phyloP scores from a whole-genome alignment of 352 stramenopile genomes.

The Pythium aphanidermatum region DNA sequence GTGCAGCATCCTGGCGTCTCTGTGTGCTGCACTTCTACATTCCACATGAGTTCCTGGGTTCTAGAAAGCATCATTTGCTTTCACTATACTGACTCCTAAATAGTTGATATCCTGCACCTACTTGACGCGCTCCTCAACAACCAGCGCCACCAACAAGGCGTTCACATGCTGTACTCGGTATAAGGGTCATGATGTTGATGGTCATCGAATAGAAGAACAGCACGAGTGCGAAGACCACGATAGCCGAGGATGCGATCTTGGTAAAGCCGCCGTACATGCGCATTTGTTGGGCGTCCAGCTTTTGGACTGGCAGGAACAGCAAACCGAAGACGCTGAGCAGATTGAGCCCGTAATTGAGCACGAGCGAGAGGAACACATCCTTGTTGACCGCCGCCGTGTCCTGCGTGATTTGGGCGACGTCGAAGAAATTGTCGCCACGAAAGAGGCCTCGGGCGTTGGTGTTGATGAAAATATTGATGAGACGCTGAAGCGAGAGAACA shows the following conservation, averaged over 20 bases:
- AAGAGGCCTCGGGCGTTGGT: constrained; percentile 24
- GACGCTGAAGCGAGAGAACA: constrained; percentile 52
- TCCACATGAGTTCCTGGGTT: too few species aligned
- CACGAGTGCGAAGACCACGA: constrained; percentile 18
- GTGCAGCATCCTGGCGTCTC: too few species aligned
- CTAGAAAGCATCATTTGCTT: too few species aligned
- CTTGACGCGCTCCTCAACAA: too few species aligned
- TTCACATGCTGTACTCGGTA: too few species aligned
- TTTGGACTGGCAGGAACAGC: constrained; percentile 31
- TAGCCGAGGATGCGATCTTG: constrained; percentile 19
- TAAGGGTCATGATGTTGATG: constrained; percentile 21
- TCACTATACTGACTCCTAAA: too few species aligned
- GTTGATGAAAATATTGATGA: constrained; percentile 43
- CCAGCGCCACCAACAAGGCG: too few species aligned
- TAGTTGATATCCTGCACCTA: too few species aligned
- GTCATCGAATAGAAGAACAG: constrained; percentile 24
- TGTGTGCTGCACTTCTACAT: too few species aligned
- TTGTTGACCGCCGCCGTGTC: too few species aligned
- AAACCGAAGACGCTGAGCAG: constrained; percentile 43
- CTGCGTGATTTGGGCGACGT: constrained; percentile 12
- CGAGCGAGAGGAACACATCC: constrained; percentile 31
- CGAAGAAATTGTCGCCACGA: neutral
- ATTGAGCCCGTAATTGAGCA: constrained; percentile 57
- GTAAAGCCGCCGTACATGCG: constrained; percentile 26
- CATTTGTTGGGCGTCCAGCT: constrained; percentile 26